Evolutionary conservation across 2,329 filamentous ascomycete species (phyloP).

Genomic region (Karstenula rhodostoma): DNA sequence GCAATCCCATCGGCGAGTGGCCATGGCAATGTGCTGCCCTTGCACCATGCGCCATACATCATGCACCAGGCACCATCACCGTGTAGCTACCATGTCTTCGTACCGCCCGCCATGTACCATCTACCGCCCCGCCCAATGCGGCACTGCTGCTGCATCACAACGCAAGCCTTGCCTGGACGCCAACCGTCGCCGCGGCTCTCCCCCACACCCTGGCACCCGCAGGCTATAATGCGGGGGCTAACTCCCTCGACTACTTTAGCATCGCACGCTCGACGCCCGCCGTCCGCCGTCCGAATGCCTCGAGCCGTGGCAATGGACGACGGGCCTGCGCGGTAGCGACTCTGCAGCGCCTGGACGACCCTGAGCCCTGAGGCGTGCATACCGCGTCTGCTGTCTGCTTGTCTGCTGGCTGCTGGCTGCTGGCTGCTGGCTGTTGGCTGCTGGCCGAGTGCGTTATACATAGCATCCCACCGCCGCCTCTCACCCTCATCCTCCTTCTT

Average conservation of each 20-base stretch:
- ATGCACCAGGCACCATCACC: too few species aligned
- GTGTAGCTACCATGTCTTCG: not conserved
- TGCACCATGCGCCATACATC: not conserved
- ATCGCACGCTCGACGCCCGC: slow-evolving; percentile 23
- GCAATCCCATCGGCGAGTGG: not conserved
- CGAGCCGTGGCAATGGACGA: slow-evolving; percentile 21
- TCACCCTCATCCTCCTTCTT: not conserved
- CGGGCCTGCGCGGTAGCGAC: slow-evolving; percentile 15
- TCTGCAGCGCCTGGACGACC: slow-evolving; percentile 30
- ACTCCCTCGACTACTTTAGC: slow-evolving; percentile 31
- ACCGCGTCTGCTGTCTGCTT: not conserved
- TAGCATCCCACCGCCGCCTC: slow-evolving; percentile 3
- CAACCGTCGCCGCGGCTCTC: slow-evolving; percentile 37
- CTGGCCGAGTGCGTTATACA: slow-evolving; percentile 2
- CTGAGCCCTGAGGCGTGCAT: slow-evolving; percentile 12
- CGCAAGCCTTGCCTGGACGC: slow-evolving; percentile 26
- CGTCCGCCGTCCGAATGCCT: not conserved
- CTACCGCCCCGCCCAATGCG: slow-evolving; percentile 19
- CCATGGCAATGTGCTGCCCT: not conserved
- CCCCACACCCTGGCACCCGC: slow-evolving; percentile 23
- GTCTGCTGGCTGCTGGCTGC: too few species aligned
- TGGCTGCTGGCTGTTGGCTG: too few species aligned
- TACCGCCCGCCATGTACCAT: slow-evolving; percentile 23
- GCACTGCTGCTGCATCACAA: slow-evolving; percentile 24
- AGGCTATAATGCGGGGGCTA: slow-evolving; percentile 46